Evolutionary conservation across 371 early-diverging fungal species (phyloP).

Genomic region (Apophysomyces elegans): DNA sequence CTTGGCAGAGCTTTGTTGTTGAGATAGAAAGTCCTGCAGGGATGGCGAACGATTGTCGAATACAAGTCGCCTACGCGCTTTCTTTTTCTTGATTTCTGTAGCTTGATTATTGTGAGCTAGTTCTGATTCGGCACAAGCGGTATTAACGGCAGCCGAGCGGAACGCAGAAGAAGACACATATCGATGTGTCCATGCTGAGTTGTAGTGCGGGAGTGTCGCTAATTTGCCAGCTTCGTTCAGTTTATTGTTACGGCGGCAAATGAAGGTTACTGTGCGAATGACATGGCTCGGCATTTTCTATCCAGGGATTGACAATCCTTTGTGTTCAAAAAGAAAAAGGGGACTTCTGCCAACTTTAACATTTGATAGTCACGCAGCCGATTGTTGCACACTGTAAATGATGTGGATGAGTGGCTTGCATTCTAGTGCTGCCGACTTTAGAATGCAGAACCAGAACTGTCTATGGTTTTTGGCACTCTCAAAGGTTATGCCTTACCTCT

Average conservation of each 20-base stretch:
- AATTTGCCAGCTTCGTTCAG: no score
- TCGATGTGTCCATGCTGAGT: not conserved
- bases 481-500: no score
- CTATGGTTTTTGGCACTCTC: no score
- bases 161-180: not conserved
- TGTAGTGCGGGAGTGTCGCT: not conserved
- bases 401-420: no score
- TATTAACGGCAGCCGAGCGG: not conserved
- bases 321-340: not conserved
- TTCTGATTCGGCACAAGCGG: not conserved
- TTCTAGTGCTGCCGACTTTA: no score
- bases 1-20: conserved; percentile 16
- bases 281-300: not conserved
- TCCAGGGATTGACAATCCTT: not conserved
- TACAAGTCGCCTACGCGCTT: conserved; percentile 49
- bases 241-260: not conserved
- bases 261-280: not conserved
- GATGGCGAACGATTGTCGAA: conserved; percentile 72
- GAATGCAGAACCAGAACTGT: no score
- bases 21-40: conserved; percentile 60
- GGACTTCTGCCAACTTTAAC: no score
- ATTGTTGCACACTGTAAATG: no score
- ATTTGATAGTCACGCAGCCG: no score
- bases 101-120: not conserved
- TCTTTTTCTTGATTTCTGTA: conserved; percentile 2